Base-by-base conservation (phyloP, 179 eudicot species). In the Silene vulgaris region DNA sequence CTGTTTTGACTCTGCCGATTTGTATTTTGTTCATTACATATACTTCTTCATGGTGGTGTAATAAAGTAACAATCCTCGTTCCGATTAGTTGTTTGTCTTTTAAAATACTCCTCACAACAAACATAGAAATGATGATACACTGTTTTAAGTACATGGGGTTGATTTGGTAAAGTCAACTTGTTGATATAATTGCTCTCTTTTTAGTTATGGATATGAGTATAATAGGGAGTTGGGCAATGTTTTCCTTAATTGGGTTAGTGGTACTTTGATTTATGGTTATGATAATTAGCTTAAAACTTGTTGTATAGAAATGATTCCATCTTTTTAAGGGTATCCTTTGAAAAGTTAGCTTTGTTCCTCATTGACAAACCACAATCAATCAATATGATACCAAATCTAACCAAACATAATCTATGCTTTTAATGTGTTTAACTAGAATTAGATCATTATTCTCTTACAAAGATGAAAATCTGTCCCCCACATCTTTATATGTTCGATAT, bases 331-430 rank as follows among this genome's bases (percentile, higher is more conserved):
- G 5, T 61, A 73, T 77, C 23, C 68, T 63, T 73, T 69, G 76
- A 74, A 76, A 80, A 63, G 54, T 77, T 40, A 73, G 57, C 68
- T 54, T 73, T 65, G 50, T 76, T 67, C 61, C 65, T 76, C 74
- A 71, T 64, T 71, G 73, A 11, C 19, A 45, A 4, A 57, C 75
- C 40, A 35, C 40, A 35, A 45, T 48, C 16, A 19, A 74, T 30
- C 64, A 67, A 45, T 74, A 61, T 32, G 62, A 61, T 79, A 12
- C 71, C 43, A 59, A 8, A 74, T 74, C 43, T 26, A 66, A 50
- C 67, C 71, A 28, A 79, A 50, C 20, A 19, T 50, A 64, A 60
- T 68, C 69, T 21, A 16, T 35, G 0, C 5, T 54, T 71, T 68
- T 61, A 35, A 0, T 79, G 56, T 62, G 29, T 20, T 64, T 64